phyloP scores from a whole-genome alignment of 176 grass and related monocot species.

The Cymbopogon citratus region DNA sequence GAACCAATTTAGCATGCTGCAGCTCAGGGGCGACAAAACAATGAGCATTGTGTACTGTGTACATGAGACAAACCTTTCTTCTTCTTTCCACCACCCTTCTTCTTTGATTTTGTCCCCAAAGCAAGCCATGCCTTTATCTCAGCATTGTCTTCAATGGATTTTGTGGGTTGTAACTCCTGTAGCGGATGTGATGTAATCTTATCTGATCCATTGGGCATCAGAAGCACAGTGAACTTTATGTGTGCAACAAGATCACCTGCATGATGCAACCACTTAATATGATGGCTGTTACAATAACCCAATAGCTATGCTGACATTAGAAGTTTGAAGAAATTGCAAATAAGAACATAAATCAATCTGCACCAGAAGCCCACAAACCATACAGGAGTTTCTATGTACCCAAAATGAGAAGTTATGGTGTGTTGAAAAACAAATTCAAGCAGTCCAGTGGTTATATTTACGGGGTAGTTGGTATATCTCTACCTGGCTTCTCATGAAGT shows the following conservation, averaged over 20 bases:
- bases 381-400: neutral
- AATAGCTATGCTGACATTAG: neutral
- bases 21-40: neutral
- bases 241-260: conserved; percentile 93
- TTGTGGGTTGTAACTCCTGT: conserved; percentile 50
- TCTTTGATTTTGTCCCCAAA: conserved; percentile 93
- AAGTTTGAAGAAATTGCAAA: neutral
- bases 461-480: neutral
- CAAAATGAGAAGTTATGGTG: neutral
- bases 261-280: conserved; percentile 13
- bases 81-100: conserved; percentile 95
- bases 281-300: neutral
- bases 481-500: conserved; percentile 97
- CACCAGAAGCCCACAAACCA: neutral
- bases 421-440: neutral
- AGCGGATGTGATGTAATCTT: conserved; percentile 70
- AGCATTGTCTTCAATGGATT: conserved; percentile 59
- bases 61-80: conserved; percentile 58
- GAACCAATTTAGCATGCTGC: neutral
- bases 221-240: conserved; percentile 91
- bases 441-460: neutral
- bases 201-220: conserved; percentile 93
- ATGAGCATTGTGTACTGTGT: neutral
- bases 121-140: conserved; percentile 97
- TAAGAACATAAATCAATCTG: neutral